These are phyloP conservation scores for Cladophialophora psammophila DNA, from an alignment of 2,329 filamentous ascomycete species.

Conservation along the genomic window DNA sequence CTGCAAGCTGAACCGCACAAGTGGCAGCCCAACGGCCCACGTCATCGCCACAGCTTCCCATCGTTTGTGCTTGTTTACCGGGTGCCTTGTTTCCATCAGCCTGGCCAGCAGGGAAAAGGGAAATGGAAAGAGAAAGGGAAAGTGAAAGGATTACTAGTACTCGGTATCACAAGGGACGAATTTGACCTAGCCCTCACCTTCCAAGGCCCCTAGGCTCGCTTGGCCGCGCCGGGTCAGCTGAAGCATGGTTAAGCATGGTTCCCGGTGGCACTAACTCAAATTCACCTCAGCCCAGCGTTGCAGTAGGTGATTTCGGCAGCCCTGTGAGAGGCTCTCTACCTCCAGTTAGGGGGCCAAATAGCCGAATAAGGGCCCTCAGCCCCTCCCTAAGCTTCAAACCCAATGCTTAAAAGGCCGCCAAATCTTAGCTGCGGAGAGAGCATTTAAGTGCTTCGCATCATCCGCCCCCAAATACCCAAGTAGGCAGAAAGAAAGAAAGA, in stretches of 20 bases:
- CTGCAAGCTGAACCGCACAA: background rate
- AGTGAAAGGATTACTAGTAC: background rate
- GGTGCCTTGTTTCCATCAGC: background rate
- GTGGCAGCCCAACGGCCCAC: background rate
- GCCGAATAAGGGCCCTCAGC: background rate
- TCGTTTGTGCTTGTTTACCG: background rate
- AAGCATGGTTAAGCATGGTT: background rate
- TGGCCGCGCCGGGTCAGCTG: slow-evolving; percentile 5
- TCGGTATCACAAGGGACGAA: background rate
- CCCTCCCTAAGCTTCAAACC: background rate
- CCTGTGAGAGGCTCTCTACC: background rate
- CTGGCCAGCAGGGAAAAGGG: background rate
- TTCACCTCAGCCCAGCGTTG: background rate
- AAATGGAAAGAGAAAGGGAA: background rate
- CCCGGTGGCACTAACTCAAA: background rate
- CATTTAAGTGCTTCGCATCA: too few relatives aligned
- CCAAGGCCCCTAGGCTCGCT: slow-evolving; percentile 7
- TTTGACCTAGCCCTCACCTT: background rate
- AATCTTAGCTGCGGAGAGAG: too few relatives aligned
- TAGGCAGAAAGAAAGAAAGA: background rate
- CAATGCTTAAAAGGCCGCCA: slow-evolving; percentile 1
- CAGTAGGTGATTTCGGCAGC: background rate
- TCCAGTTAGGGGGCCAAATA: background rate
- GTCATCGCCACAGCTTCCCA: slow-evolving; percentile 1
- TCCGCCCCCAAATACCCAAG: too few relatives aligned